Evolutionary conservation across 2,329 filamentous ascomycete genomes (phyloP).

Genomic region (Pestalotiopsis sp.): DNA sequence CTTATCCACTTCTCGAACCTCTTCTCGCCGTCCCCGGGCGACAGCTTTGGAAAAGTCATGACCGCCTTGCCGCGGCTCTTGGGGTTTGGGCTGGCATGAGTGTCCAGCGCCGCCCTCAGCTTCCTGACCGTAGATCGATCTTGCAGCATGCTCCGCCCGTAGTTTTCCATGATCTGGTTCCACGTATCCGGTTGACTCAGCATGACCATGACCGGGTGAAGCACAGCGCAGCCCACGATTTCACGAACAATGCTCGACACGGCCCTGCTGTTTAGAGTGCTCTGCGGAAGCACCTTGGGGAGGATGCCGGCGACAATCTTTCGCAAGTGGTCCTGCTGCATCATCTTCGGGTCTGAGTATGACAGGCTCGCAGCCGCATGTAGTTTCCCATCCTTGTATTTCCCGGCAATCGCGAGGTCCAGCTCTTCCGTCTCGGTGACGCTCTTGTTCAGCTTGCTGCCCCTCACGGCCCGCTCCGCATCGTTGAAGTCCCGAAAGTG

Average conservation of each 20-base stretch:
- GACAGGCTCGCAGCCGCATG: slow-evolving; percentile 84
- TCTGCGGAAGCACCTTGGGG: slow-evolving; percentile 73
- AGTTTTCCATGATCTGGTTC: slow-evolving; percentile 95
- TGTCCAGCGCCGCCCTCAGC: slow-evolving; percentile 86
- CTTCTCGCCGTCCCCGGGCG: slow-evolving; percentile 81
- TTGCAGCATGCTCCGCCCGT: slow-evolving; percentile 83
- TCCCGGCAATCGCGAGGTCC: slow-evolving; percentile 91
- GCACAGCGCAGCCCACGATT: slow-evolving; percentile 88
- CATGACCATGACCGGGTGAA: slow-evolving; percentile 78
- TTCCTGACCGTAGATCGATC: slow-evolving; percentile 94
- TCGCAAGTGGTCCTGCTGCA: slow-evolving; percentile 88
- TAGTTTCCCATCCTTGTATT: slow-evolving; percentile 85
- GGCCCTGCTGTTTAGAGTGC: slow-evolving; percentile 76
- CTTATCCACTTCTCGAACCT: slow-evolving; percentile 95
- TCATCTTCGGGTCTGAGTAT: slow-evolving; percentile 80
- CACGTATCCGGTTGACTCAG: slow-evolving; percentile 93
- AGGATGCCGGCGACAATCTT: slow-evolving; percentile 73
- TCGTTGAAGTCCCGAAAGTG: slow-evolving; percentile 92
- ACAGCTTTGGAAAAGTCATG: slow-evolving; percentile 73
- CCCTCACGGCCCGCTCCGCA: slow-evolving; percentile 84
- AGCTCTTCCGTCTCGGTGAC: slow-evolving; percentile 97
- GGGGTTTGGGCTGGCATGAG: slow-evolving; percentile 85
- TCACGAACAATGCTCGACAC: slow-evolving; percentile 84
- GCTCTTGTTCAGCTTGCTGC: slow-evolving; percentile 82
- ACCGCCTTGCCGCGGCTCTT: slow-evolving; percentile 62